Base-by-base conservation (phyloP, 1,284 basidiomycete species). In the Trichosporon ovoides region DNA sequence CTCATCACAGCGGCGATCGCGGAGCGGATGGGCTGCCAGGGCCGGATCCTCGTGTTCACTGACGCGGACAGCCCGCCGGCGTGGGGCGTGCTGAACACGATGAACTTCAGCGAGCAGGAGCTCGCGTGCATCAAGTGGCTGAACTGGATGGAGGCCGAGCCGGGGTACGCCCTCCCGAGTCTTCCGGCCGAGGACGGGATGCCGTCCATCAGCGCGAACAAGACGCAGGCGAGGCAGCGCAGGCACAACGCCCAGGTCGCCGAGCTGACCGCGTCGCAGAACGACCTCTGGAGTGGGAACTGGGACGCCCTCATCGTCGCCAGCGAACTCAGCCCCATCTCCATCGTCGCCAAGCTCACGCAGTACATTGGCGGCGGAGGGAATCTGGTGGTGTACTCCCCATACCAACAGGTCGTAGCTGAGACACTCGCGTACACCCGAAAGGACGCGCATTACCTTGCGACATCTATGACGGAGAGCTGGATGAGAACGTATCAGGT, bases 401-500 rank as follows among this genome's bases (percentile, higher is more conserved):
- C 91, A 14, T 83, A 88, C 68, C 79, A 87, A 22, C 88, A 91
- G 77, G 87, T 89, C 43, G 80, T 98, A 7, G 82, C 87, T 14
- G 87, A 93, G 57, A 79, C 89, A 2, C 87, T 96, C 67, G 82
- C 82, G 36, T 85, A 83, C 66, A 77, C 95, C 67, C 84, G 90
- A 46, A 78, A 81, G 28, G 74, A 82, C 40, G 84, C 86, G 9
- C 79, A 83, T 62, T 95, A 86, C 63, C 80, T 98, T 19, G 86
- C 86, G 31, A 86, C 92, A 10, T 85, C 83, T 19, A 79, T 98
- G 14, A 88, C 88, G 2, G 95, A 98, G 78, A 83, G 86, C 11
- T 98, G 91, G 88, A 77, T 92, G 52, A 83, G 96, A 52, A 84
- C 85, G 64, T 98, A 98, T 79, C 95, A 98, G 75, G 88, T 94